phyloP scores from a whole-genome alignment of 257 asterid genomes.

The Jasminum sambac region DNA sequence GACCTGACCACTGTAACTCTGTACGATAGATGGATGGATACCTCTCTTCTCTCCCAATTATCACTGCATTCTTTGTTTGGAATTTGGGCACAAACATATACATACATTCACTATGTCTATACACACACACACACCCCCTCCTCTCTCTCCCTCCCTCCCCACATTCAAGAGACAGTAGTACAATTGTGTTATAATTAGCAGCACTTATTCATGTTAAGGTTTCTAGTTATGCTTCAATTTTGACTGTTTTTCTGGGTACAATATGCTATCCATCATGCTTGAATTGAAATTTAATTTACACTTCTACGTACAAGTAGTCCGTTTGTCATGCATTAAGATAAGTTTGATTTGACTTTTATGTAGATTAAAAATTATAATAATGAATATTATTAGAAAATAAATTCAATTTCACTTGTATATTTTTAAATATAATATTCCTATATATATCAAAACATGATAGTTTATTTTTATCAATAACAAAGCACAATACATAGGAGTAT shows the following conservation, averaged over 20 bases:
- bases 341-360: no score
- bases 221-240: constrained; percentile 12
- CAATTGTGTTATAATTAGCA: not conserved
- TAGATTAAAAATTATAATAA: no score
- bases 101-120: constrained; percentile 15
- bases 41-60: constrained; percentile 40
- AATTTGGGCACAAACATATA: constrained; percentile 38
- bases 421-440: no score
- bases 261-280: not conserved
- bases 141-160: not conserved
- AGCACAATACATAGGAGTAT: no score
- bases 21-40: constrained; percentile 1
- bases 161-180: no score
- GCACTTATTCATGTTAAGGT: constrained; percentile 13
- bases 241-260: not conserved
- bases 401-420: no score
- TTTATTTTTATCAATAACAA: no score
- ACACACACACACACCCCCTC: not conserved
- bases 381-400: no score
- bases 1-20: not conserved
- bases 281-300: no score
- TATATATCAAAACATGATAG: no score
- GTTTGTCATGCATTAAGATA: no score
- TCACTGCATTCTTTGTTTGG: constrained; percentile 43
- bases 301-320: no score